Base-by-base conservation (phyloP, 495 filamentous ascomycete species). In the Mycothermus thermophilus region DNA sequence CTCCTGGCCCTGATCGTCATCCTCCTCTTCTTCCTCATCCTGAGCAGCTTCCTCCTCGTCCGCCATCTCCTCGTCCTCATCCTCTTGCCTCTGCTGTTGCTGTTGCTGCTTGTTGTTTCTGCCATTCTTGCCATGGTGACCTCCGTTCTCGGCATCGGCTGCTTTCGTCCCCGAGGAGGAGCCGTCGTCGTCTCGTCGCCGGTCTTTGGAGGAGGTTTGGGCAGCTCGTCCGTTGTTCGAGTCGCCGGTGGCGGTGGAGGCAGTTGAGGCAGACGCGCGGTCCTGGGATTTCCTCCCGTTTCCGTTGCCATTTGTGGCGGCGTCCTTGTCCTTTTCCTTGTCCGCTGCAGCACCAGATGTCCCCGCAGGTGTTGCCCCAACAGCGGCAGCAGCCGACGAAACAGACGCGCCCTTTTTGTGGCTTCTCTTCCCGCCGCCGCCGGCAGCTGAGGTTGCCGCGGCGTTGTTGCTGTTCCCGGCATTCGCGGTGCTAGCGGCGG, bases 1-100 rank as follows among this genome's bases (percentile, higher is more conserved):
- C 18, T 40, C 29, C 75, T 65, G 9, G 80, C 95, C 90, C 36
- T 84, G 75, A 10, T 72, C 78, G 34, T 86, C 85, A 10, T 72
- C 73, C 19, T 83, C 83, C 4, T 69, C 75, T 14, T 78, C 76
- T 2, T 71, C 76, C 32, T 85, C 85, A 10, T 71, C 72, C 18
- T 81, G 80, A 5, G 68, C 76, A 17, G 76, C 77, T 1, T 69
- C 72, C 20, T 67, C 66, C 3, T 63, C 59, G 22, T 53, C 60
- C 12, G 46, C 54, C 13, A 14, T 27, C 11, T 27, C 27, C n/a
- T 14, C 3, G 5, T 8, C 3, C 12, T 14, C 12, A 5, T 35
- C 14, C 13, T 30, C 10, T 8, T 27, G 20, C 24, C 11, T 16
- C 20, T 33, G 28, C 4, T 18, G 30, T 20, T 32, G 24, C 12